Base-by-base conservation (phyloP, 306 rosid species). In the Cicer cuneatum region DNA sequence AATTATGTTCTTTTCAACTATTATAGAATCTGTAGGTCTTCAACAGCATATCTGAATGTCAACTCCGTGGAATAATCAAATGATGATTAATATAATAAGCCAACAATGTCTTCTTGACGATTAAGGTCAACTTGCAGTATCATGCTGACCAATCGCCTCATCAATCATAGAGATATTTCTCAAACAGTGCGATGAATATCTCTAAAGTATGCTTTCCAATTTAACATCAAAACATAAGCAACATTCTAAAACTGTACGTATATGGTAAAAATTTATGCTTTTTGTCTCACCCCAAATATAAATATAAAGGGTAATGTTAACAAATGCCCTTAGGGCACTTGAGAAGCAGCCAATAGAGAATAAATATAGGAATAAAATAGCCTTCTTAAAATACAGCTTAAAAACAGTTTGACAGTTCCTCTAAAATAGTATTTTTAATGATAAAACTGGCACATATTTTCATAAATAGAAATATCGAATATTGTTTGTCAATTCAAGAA, bases 221-320 rank as follows among this genome's bases (percentile, higher is more conserved):
- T 21, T 57, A 21, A 57, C 39, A 57, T 21, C 11, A 24, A 24
- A 24, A 57, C 8, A 8, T 24, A 24, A 57, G 63, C 29, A 52
- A 1, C 63, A 57, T 24, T 5, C 14, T 11, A 57, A 24, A 21
- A 0, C 11, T 24, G 7, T 24, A 0, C 4, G 13, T 56, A 21
- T 56, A 18, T 18, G 14, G 9, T 10, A 2, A 5, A 1, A 57
- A 57, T 24, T 10, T 10, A 89, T 83, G 39, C 86, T 59, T 62
- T 61, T 72, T 71, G 78, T 47, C 72, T 76, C 3, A 80, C 29
- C 5, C 63, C 21, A 10, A 4, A 24, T 3, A 48, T 7, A 4
- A 5, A 29, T 29, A 3, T 29, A 29, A 29, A 29, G 5, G 35
- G 35, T 29, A 0, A 29, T 29, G 35, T 5, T 29, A 29, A 0